These are phyloP conservation scores for Boletus tomentosulus DNA, from an alignment of 768 basidiomycete genomes.

Conservation along the genomic window DNA sequence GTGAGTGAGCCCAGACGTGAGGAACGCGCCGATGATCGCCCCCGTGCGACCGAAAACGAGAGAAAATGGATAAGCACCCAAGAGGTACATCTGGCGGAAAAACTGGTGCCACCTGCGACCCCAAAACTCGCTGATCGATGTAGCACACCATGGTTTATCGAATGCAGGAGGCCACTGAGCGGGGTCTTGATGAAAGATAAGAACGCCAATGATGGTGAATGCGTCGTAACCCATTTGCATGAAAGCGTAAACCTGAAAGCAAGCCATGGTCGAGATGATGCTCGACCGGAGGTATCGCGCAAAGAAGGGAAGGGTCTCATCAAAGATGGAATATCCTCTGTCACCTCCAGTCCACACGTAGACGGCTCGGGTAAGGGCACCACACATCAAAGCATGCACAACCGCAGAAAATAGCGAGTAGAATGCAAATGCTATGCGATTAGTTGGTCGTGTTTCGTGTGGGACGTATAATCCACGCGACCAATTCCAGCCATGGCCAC, in stretches of 20 bases:
- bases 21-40: neutral
- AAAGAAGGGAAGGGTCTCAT: neutral
- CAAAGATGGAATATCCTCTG: neutral
- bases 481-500: slow-evolving; percentile 1
- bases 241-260: too few relatives aligned
- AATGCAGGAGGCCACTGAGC: too few relatives aligned
- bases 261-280: too few relatives aligned
- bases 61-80: neutral
- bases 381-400: neutral
- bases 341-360: neutral
- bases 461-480: neutral
- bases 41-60: neutral
- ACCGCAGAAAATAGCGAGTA: neutral
- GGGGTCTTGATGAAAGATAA: too few relatives aligned
- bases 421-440: neutral
- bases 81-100: too few relatives aligned
- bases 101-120: too few relatives aligned
- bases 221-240: too few relatives aligned
- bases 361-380: neutral
- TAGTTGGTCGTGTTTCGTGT: neutral
- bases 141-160: too few relatives aligned
- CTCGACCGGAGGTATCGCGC: too few relatives aligned
- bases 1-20: neutral
- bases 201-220: too few relatives aligned
- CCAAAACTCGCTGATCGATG: too few relatives aligned